A percentile compares a stretch with the other conserved stretches of the same genome.
Evolutionary conservation across 2,329 filamentous ascomycete species (phyloP).

Genomic region (Sporothrix euskadiensis): DNA sequence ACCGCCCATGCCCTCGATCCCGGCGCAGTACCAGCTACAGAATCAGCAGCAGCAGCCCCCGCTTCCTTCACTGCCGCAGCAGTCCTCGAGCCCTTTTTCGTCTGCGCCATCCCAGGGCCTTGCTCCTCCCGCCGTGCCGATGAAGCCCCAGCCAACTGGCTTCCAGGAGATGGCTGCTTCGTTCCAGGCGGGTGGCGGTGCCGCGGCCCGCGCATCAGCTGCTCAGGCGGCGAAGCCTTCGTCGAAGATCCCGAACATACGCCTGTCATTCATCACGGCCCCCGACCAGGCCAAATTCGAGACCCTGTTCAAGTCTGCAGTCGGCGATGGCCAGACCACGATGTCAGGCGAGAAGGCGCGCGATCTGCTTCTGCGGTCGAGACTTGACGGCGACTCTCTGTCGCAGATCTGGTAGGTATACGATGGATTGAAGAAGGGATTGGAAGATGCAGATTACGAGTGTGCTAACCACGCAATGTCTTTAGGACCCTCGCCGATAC

Average conservation of each 20-base stretch:
- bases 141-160: constrained; percentile 66
- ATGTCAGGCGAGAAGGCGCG: constrained; percentile 91
- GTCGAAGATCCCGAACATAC: constrained; percentile 87
- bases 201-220: constrained; percentile 43
- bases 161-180: constrained; percentile 68
- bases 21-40: constrained; percentile 61
- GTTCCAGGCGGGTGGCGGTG: constrained; percentile 54
- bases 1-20: constrained; percentile 61
- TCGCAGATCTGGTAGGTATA: constrained; percentile 81
- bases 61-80: constrained; percentile 39
- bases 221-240: constrained; percentile 54
- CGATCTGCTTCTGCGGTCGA: constrained; percentile 84
- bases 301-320: constrained; percentile 93
- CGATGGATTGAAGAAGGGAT: not conserved
- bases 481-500: constrained; percentile 86
- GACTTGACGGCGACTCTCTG: constrained; percentile 80
- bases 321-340: constrained; percentile 78
- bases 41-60: constrained; percentile 41
- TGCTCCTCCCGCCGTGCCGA: constrained; percentile 54
- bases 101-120: constrained; percentile 49
- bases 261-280: constrained; percentile 92
- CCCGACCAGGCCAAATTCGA: constrained; percentile 96
- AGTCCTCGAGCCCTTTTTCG: constrained; percentile 49
- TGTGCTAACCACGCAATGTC: constrained; percentile 12
- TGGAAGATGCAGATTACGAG: too few species aligned